Evolutionary conservation across 2,329 filamentous ascomycete species (phyloP).

Genomic region (Epichloe sp.): DNA sequence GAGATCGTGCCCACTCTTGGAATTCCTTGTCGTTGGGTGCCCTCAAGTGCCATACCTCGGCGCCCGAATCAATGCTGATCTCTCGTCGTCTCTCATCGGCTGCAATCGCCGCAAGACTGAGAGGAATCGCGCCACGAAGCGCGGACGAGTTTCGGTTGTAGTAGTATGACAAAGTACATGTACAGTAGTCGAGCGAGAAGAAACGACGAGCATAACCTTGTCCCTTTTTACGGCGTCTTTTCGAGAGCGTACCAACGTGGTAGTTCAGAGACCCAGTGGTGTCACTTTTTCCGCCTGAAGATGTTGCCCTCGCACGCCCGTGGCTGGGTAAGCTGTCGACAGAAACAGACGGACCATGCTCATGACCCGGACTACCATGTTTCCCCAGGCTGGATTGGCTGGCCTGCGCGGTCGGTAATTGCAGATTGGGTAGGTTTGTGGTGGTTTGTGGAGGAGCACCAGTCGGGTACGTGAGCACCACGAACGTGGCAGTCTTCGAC

Average conservation of each 20-base stretch:
- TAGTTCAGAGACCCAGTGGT: constrained; percentile 38
- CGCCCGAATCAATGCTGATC: constrained; percentile 92
- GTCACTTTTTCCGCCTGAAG: constrained; percentile 41
- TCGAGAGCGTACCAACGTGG: constrained; percentile 75
- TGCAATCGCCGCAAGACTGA: constrained; percentile 81
- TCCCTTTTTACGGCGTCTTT: constrained; percentile 84
- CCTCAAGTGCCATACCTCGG: constrained; percentile 90
- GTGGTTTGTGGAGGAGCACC: constrained; percentile 63
- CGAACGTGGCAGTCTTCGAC: constrained; percentile 89
- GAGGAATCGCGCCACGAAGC: constrained; percentile 78
- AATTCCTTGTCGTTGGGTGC: constrained; percentile 78
- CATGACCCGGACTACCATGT: constrained; percentile 30
- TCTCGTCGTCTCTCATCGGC: constrained; percentile 80
- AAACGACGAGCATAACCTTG: constrained; percentile 88
- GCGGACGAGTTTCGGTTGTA: constrained; percentile 88
- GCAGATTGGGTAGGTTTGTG: constrained; percentile 52
- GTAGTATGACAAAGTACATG: constrained; percentile 92
- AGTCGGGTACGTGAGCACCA: constrained; percentile 86
- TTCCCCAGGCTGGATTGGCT: constrained; percentile 42
- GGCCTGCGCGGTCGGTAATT: constrained; percentile 22
- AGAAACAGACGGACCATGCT: constrained; percentile 37
- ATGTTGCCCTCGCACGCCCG: constrained; percentile 28
- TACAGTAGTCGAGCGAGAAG: constrained; percentile 91
- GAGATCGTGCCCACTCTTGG: constrained; percentile 68
- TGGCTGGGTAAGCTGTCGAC: constrained; percentile 46